Base-by-base conservation (phyloP, 2,329 filamentous ascomycete species). In the Mariannaea elegans region DNA sequence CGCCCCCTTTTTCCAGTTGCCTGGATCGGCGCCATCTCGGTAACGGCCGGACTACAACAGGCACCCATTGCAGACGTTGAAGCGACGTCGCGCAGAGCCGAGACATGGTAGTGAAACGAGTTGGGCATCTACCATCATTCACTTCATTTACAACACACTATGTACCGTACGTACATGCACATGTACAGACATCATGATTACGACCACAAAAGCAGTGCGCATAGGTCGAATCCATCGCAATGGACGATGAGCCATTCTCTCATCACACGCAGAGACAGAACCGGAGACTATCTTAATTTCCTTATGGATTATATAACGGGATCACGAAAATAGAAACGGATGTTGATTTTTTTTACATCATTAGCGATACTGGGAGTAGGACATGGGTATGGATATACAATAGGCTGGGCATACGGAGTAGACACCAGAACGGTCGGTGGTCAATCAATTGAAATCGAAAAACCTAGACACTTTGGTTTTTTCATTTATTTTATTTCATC, bases 171-270 rank as follows among this genome's bases (percentile, higher is more conserved):
- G 23, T 31, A 36, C 23, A 7, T 38, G 34, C 41, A 16, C 46
- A 31, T 29, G 49, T 48, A 49, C 42, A 64, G 12, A 49, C 56
- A 44, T 55, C 32, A 48, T 38, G 51, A 45, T 32, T 46, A 50
- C 60, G 62, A 62, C 62, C 66, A 59, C 51, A 65, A 65, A 70
- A 67, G 66, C 65, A 69, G 62, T 64, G 62, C 64, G 65, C 63
- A 64, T 63, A 36, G 32, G 41, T 44, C 44, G 63, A 58, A 59
- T 61, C 8, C 18, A 47, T 44, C 29, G n/a, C 50, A 18, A 51
- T n/a, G 32, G 23, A 10, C 47, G 32, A 60, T 39, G 46, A 32
- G 31, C 14, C 32, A 29, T 51, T 31, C 24, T 24, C 16, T 24
- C 51, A 45, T 36, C n/a, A 29, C 10, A 16, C 6, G 23, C 14